Base-by-base conservation (phyloP, 2,329 filamentous ascomycete genomes). In the Ophiostoma pallidulum region DNA sequence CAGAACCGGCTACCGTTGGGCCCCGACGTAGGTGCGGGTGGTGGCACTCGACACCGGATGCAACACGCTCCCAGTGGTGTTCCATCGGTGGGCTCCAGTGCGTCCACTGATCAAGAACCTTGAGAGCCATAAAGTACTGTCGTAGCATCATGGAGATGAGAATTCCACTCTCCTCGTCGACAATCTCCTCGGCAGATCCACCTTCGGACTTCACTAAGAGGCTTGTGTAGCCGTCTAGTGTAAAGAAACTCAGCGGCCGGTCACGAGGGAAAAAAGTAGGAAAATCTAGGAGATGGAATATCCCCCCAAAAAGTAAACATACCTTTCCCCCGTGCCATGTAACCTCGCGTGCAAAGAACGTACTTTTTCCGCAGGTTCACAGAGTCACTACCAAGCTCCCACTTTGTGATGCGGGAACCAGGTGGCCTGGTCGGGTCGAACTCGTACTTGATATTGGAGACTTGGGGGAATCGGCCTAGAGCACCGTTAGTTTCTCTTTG, bases 41-140 rank as follows among this genome's bases (percentile, higher is more conserved):
- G 16, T 64, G 66, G 14, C 66, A 64, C 55, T 80, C 72, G 39
- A 88, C 68, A 19, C 73, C 72, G 22, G 76, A 69, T 29, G 86
- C 80, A 2, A 92, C 78, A 10, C 65, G 62, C 20, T 68, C 66
- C 82, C 86, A 94, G 60, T 87, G 81, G 2, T 69, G 65, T 14
- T 72, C 67, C 59, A 86, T 70, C 50, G 72, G 73, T 1, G 74
- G 69, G 13, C 82, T 77, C 69, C 85, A 85, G 49, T 80, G 73
- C 51, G 77, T 80, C 89, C 89, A 95, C 57, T 79, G 78, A 16
- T 87, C 86, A 22, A 94, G 67, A 1, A 90, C 83, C 48, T 86
- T 86, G 37, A 94, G 72, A 7, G 82, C 85, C 75, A 94, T 84
- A 65, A 95, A 95, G 64, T 94, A 95, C 61, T 95, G 89, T 12